These are phyloP conservation scores for Populus simonii DNA, from an alignment of 345 rosid genomes.

Conservation along the genomic window DNA sequence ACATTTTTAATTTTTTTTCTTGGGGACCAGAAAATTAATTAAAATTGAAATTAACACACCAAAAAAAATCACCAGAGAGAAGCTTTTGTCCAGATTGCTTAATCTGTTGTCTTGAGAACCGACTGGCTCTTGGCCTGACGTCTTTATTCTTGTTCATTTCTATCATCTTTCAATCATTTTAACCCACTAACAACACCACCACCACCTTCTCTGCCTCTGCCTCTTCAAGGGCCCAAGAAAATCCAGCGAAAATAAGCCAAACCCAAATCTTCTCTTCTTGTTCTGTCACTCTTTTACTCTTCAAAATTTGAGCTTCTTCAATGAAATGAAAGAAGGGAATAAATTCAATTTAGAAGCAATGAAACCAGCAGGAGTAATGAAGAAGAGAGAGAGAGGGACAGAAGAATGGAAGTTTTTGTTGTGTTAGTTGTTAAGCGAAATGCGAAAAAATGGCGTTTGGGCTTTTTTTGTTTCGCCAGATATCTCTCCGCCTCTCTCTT, in stretches of 20 bases:
- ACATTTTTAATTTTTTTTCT: neutral
- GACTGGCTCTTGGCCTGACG: conserved; percentile 57
- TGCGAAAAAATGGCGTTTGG: conserved; percentile 26
- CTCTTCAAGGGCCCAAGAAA: conserved; percentile 21
- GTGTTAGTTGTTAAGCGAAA: conserved; percentile 1
- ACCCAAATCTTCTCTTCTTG: conserved; percentile 25
- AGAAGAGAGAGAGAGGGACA: neutral
- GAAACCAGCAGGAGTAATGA: neutral
- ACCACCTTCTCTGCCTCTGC: neutral
- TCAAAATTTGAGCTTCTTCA: conserved; percentile 9
- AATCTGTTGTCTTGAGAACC: conserved; percentile 43
- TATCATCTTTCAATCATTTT: conserved; percentile 9
- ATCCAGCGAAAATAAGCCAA: conserved; percentile 15
- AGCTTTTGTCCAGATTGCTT: conserved; percentile 50
- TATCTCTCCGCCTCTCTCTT: conserved; percentile 29
- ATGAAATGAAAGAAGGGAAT: neutral
- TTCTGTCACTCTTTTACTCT: neutral
- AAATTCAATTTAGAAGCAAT: neutral
- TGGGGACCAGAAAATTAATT: conserved; percentile 7
- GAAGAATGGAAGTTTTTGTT: neutral
- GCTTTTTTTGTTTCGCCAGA: conserved; percentile 20
- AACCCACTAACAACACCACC: neutral
- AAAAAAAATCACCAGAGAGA: conserved; percentile 36
- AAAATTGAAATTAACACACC: neutral
- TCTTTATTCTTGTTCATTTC: conserved; percentile 65